Evolutionary conservation across 2,329 filamentous ascomycete genomes (phyloP).

Genomic region (Fusarium praegraminearum): DNA sequence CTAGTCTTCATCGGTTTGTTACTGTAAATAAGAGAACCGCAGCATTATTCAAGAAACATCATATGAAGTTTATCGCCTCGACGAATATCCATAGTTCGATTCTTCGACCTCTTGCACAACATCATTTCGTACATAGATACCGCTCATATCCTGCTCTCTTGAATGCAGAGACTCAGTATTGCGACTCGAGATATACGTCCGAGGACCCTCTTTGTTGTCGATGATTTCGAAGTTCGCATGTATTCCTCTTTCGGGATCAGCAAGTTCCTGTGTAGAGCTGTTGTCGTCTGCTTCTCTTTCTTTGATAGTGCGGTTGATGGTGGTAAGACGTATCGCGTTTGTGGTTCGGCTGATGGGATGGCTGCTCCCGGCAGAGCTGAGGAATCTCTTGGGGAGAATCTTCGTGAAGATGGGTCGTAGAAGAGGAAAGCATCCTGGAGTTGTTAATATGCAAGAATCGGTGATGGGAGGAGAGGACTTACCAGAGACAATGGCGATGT

Average conservation of each 20-base stretch:
- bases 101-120: conserved; percentile 37
- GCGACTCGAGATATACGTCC: conserved; percentile 31
- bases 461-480: fast-evolving
- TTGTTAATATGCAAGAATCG: fast-evolving
- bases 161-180: conserved; percentile 9
- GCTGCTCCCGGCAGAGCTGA: conserved; percentile 41
- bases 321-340: conserved; percentile 34
- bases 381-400: conserved; percentile 40
- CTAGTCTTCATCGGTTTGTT: too few species aligned
- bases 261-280: conserved; percentile 43
- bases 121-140: conserved; percentile 38
- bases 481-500: conserved; percentile 42
- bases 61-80: conserved; percentile 12
- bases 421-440: conserved; percentile 37
- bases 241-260: conserved; percentile 31
- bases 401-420: conserved; percentile 42
- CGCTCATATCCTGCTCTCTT: conserved; percentile 13
- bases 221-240: conserved; percentile 30
- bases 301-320: conserved; percentile 36
- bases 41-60: not conserved
- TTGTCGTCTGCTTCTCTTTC: conserved; percentile 40
- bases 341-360: conserved; percentile 39
- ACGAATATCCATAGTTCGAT: conserved; percentile 3
- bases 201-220: conserved; percentile 17
- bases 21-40: not conserved